Evolutionary conservation across 805 yeast genomes (phyloP).

Genomic region (Candida broadrunensis): DNA sequence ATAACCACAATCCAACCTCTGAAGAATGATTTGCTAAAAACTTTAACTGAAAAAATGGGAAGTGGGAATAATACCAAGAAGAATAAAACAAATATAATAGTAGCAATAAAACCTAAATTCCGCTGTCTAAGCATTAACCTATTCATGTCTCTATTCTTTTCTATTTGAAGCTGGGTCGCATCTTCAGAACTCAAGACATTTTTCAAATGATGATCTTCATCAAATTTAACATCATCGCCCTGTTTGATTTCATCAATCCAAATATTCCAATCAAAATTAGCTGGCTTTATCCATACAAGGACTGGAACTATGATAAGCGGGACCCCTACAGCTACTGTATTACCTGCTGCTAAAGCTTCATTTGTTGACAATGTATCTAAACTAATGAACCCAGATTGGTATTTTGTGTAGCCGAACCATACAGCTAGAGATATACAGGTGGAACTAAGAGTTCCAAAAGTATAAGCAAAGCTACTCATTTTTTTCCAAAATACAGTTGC

Average conservation of each 20-base stretch:
- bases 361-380: constrained; percentile 65
- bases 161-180: constrained; percentile 20
- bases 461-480: constrained; percentile 69
- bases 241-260: constrained; percentile 61
- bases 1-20: constrained; percentile 88
- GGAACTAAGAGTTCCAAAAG: constrained; percentile 75
- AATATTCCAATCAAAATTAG: constrained; percentile 68
- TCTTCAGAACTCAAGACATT: constrained; percentile 24
- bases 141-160: constrained; percentile 16
- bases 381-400: constrained; percentile 27
- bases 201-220: constrained; percentile 31
- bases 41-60: constrained; percentile 81
- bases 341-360: constrained; percentile 87
- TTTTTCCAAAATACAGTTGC: constrained; percentile 61
- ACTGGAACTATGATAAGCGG: constrained; percentile 68
- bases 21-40: constrained; percentile 73
- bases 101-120: constrained; percentile 20
- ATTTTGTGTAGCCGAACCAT: constrained; percentile 39
- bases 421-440: constrained; percentile 69
- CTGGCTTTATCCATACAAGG: constrained; percentile 65
- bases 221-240: constrained; percentile 67
- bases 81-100: constrained; percentile 21
- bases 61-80: constrained; percentile 82
- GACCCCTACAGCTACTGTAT: constrained; percentile 74
- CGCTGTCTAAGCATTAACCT: constrained; percentile 18